Conservation (phyloP, 495 filamentous ascomycete genomes). For the Schizothecium vesticola region DNA sequence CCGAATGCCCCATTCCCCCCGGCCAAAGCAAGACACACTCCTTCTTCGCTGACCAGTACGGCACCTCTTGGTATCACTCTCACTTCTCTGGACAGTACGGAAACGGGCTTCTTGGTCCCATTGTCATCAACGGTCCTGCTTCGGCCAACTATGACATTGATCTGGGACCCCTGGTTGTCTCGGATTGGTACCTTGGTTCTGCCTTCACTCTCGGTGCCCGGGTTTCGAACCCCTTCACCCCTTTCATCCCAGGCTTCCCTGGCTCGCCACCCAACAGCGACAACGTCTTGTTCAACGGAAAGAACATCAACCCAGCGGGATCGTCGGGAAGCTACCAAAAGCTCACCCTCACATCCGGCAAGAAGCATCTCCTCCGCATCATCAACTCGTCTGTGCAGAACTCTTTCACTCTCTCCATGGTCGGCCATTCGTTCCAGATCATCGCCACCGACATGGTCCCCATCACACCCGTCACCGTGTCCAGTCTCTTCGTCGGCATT, state of each 20-base stretch:
- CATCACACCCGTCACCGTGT: conserved; percentile 39
- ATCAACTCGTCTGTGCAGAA: conserved; percentile 46
- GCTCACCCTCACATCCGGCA: conserved; percentile 32
- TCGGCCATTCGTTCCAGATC: conserved; percentile 47
- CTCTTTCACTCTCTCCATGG: conserved; percentile 31
- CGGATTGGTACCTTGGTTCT: conserved; percentile 40
- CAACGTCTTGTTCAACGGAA: conserved; percentile 36
- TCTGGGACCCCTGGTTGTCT: conserved; percentile 39
- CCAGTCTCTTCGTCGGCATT: conserved; percentile 49
- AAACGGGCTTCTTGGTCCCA: conserved; percentile 44
- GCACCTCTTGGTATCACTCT: conserved; percentile 44
- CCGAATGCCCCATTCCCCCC: conserved; percentile 48
- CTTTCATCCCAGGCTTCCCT: conserved; percentile 29
- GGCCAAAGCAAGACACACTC: conserved; percentile 38
- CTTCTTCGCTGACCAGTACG: conserved; percentile 49
- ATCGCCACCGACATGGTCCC: conserved; percentile 45
- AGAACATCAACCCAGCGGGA: conserved; percentile 35
- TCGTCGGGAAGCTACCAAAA: conserved; percentile 26
- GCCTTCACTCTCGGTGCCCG: conserved; percentile 18
- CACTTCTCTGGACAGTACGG: conserved; percentile 53
- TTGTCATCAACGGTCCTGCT: conserved; percentile 53
- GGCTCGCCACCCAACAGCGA: conserved; percentile 26
- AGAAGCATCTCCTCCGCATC: conserved; percentile 46
- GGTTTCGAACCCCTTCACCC: conserved; percentile 21
- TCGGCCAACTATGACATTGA: conserved; percentile 49